Percentiles rank a stretch among this genome's conserved stretches.
phyloP scores from a whole-genome alignment of 2,329 filamentous ascomycete genomes.

The Fusarium ambrosium region DNA sequence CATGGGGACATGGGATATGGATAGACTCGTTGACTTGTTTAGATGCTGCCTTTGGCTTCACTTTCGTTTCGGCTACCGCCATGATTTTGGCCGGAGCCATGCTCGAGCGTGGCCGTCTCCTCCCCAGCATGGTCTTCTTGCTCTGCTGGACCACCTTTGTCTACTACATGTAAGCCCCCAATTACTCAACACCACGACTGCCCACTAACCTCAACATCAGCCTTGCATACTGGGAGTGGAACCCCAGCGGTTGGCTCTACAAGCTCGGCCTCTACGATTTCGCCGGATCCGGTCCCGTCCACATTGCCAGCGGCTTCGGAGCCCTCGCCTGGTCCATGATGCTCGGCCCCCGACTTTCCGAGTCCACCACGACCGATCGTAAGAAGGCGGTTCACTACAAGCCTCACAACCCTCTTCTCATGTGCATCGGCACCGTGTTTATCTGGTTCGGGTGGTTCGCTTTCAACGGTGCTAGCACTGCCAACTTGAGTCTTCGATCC shows the following conservation, averaged over 20 bases:
- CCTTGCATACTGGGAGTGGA: conserved; percentile 75
- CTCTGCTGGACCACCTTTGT: conserved; percentile 76
- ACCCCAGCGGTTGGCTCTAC: conserved; percentile 74
- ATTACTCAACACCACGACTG: rapidly evolving
- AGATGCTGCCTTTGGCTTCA: conserved; percentile 54
- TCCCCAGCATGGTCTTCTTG: conserved; percentile 70
- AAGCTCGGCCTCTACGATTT: conserved; percentile 72
- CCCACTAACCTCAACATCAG: rapidly evolving
- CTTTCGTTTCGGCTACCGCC: conserved; percentile 55
- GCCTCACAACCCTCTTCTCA: conserved; percentile 73
- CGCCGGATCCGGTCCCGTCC: conserved; percentile 73
- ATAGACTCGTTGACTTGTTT: background rate
- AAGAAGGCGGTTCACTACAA: conserved; percentile 54
- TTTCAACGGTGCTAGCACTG: conserved; percentile 65
- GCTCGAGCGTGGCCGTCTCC: conserved; percentile 53
- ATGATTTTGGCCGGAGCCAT: conserved; percentile 58
- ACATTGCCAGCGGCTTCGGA: conserved; percentile 73
- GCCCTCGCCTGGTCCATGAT: conserved; percentile 74
- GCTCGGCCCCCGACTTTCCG: conserved; percentile 66
- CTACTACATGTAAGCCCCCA: conserved; percentile 59
- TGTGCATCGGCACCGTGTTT: conserved; percentile 73
- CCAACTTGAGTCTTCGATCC: conserved; percentile 65
- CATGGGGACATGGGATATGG: rapidly evolving
- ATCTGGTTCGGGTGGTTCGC: conserved; percentile 75
- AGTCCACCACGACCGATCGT: conserved; percentile 28